These are phyloP conservation scores for Corymbia maculata DNA, from an alignment of 345 rosid genomes.

Conservation along the genomic window DNA sequence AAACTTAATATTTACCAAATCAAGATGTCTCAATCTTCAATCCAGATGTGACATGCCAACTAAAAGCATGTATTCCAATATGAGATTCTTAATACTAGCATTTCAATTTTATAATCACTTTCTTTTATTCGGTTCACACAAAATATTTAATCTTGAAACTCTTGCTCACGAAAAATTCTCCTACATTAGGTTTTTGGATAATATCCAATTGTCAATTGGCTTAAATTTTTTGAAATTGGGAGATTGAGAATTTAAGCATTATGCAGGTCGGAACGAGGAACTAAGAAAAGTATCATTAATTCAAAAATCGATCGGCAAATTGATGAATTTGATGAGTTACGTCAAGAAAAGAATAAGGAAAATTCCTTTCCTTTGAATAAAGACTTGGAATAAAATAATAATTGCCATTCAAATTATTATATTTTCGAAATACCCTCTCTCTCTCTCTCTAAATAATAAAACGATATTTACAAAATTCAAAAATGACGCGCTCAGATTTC, in stretches of 20 bases:
- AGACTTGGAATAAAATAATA: neutral
- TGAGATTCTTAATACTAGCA: neutral
- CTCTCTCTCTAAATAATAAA: neutral
- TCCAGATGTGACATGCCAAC: accelerated
- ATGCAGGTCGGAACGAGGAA: neutral
- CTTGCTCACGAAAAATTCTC: neutral
- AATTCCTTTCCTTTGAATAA: neutral
- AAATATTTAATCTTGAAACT: neutral
- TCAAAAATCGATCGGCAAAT: neutral
- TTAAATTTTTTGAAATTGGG: neutral
- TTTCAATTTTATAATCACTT: neutral
- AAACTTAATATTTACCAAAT: neutral
- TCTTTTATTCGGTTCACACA: neutral
- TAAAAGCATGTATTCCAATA: neutral
- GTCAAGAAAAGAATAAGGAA: neutral
- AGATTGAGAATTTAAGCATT: neutral
- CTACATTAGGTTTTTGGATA: neutral
- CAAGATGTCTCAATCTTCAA: neutral
- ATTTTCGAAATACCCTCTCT: neutral
- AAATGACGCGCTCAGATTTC: neutral
- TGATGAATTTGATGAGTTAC: neutral
- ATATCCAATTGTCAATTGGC: too few species aligned
- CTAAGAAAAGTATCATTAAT: neutral
- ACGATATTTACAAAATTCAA: neutral
- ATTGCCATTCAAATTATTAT: neutral